Evolutionary conservation across 768 basidiomycete species (phyloP).

Genomic region (Boletus reticuloceps): DNA sequence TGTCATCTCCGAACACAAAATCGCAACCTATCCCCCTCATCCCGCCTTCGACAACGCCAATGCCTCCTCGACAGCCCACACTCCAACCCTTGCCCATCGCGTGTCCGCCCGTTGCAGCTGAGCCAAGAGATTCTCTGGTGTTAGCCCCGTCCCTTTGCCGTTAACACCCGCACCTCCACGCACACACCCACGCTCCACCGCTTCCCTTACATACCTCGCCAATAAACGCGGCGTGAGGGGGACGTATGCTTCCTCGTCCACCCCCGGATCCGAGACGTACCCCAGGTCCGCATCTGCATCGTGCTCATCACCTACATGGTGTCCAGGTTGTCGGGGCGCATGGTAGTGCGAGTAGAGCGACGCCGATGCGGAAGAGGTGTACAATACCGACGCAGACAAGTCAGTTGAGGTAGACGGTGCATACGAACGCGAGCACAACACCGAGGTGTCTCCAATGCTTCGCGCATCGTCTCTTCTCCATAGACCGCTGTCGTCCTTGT

Average conservation of each 20-base stretch:
- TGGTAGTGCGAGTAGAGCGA: slow-evolving; percentile 27
- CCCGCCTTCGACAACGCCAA: slow-evolving; percentile 35
- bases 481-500: slow-evolving; percentile 27
- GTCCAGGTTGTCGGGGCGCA: slow-evolving; percentile 10
- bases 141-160: slow-evolving; percentile 18
- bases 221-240: slow-evolving; percentile 55
- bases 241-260: slow-evolving; percentile 60
- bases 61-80: slow-evolving; percentile 64
- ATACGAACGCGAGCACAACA: slow-evolving; percentile 16
- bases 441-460: slow-evolving; percentile 24
- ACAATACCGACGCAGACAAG: slow-evolving; percentile 21
- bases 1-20: no score
- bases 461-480: slow-evolving; percentile 44
- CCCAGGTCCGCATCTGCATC: slow-evolving; percentile 26
- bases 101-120: slow-evolving; percentile 52
- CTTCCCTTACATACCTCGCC: slow-evolving; percentile 43
- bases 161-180: slow-evolving; percentile 12
- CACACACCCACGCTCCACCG: slow-evolving; percentile 30
- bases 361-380: slow-evolving; percentile 18
- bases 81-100: slow-evolving; percentile 62
- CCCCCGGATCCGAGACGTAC: slow-evolving; percentile 58
- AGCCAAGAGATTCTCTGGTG: slow-evolving; percentile 45
- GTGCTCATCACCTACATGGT: not conserved
- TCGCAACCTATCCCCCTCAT: not conserved
- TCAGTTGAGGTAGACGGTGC: slow-evolving; percentile 13